phyloP scores from a whole-genome alignment of 352 stramenopile genomes.

The Phytopythium helicoides region DNA sequence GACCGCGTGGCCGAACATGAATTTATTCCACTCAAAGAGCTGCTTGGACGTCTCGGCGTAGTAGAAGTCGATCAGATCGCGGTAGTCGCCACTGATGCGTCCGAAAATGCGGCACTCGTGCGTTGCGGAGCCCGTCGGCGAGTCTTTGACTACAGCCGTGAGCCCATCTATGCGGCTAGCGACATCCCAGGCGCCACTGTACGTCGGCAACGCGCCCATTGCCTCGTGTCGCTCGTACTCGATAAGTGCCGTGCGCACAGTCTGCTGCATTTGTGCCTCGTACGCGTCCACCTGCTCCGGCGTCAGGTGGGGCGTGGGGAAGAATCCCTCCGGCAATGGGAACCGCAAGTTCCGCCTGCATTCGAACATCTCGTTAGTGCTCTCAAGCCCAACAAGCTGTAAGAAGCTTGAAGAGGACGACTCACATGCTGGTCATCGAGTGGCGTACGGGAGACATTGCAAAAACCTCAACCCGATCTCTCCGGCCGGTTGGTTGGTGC shows the following conservation, averaged over 20 bases:
- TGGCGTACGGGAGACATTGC: too few species aligned
- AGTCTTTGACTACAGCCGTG: conserved; percentile 31
- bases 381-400: background rate
- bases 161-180: conserved; percentile 25
- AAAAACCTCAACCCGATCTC: too few species aligned
- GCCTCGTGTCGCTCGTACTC: conserved; percentile 34
- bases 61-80: conserved; percentile 62
- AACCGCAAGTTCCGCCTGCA: conserved; percentile 14
- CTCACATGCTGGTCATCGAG: too few species aligned
- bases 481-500: too few species aligned
- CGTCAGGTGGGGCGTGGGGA: conserved; percentile 29
- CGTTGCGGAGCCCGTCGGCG: conserved; percentile 10
- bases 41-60: conserved; percentile 61
- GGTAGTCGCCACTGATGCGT: conserved; percentile 52
- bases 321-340: conserved; percentile 37
- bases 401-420: too few species aligned
- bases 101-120: conserved; percentile 56
- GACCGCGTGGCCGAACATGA: conserved; percentile 59
- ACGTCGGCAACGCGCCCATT: conserved; percentile 28
- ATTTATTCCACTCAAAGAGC: conserved; percentile 66
- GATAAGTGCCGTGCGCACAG: conserved; percentile 22
- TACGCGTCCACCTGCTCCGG: conserved; percentile 24
- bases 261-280: conserved; percentile 27
- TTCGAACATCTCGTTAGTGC: too few species aligned
- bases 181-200: conserved; percentile 21